These are phyloP conservation scores for Syzygium aqueum DNA, from an alignment of 345 rosid genomes.

Conservation along the genomic window DNA sequence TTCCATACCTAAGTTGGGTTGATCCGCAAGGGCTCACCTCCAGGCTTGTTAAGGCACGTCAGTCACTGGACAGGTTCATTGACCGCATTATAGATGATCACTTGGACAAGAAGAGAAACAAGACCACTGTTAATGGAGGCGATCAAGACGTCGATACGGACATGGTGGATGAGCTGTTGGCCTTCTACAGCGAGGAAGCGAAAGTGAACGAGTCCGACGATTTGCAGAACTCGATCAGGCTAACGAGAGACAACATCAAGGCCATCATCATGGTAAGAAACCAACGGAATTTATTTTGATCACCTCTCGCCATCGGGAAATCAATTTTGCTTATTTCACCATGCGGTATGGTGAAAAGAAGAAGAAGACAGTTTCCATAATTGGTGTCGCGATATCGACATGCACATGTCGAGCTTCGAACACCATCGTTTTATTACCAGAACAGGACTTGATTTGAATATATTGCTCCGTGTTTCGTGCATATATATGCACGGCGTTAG, in stretches of 20 bases:
- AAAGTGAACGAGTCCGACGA: conserved; percentile 20
- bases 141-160: conserved; percentile 34
- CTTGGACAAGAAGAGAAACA: conserved; percentile 22
- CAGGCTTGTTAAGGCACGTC: conserved; percentile 56
- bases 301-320: not conserved
- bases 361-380: not conserved
- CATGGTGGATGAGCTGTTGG: conserved; percentile 85
- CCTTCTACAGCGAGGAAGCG: conserved; percentile 44
- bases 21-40: conserved; percentile 32
- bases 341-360: not conserved
- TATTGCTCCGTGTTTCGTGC: not conserved
- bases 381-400: not conserved
- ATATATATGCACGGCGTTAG: not conserved
- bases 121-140: not conserved
- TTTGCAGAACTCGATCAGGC: conserved; percentile 34
- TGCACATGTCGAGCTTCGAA: not conserved
- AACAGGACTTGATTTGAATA: not conserved
- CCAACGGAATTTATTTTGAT: not conserved
- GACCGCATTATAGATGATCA: conserved; percentile 73
- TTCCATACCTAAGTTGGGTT: conserved; percentile 71
- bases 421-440: not conserved
- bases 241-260: conserved; percentile 73
- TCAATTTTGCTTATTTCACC: not conserved
- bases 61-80: conserved; percentile 55
- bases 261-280: conserved; percentile 82